Conservation (phyloP, 164 flowering plant species). For the Pachysandra terminalis region DNA sequence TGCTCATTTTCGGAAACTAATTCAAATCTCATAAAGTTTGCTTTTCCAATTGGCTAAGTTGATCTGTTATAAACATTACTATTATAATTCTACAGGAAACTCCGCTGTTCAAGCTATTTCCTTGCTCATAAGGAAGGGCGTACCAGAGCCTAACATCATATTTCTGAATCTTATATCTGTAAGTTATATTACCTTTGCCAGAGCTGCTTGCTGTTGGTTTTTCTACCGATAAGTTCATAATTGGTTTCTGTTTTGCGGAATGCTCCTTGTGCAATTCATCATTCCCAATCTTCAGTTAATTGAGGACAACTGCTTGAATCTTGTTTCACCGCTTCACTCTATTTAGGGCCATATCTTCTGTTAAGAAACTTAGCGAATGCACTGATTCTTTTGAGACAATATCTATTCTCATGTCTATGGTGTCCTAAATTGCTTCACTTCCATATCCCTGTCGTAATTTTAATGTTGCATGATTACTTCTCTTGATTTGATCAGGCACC, state of each 20-base stretch:
- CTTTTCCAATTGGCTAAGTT: neutral
- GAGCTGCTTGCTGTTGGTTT: neutral
- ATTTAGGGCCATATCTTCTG: neutral
- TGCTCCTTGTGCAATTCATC: no score
- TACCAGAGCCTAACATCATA: constrained; percentile 88
- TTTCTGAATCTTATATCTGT: constrained; percentile 98
- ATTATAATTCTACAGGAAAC: constrained; percentile 54
- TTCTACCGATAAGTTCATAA: neutral
- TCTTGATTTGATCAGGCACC: constrained; percentile 64
- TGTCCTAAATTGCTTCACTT: neutral
- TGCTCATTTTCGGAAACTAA: no score
- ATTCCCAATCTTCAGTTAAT: neutral
- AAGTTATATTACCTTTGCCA: constrained; percentile 27
- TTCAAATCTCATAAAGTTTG: neutral
- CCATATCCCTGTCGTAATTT: no score
- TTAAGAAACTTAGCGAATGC: neutral
- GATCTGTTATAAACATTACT: neutral
- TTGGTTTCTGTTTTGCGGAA: no score
- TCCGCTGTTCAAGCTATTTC: constrained; percentile 94
- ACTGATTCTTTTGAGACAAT: no score
- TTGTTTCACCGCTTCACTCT: neutral
- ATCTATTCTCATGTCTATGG: neutral
- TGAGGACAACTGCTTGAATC: neutral
- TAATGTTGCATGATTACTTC: neutral
- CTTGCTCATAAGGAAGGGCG: constrained; percentile 80